A percentile compares a stretch with the other conserved stretches of the same genome.
These are phyloP conservation scores for Cladophialophora exuberans DNA, from an alignment of 2,329 filamentous ascomycete genomes.

Conservation along the genomic window DNA sequence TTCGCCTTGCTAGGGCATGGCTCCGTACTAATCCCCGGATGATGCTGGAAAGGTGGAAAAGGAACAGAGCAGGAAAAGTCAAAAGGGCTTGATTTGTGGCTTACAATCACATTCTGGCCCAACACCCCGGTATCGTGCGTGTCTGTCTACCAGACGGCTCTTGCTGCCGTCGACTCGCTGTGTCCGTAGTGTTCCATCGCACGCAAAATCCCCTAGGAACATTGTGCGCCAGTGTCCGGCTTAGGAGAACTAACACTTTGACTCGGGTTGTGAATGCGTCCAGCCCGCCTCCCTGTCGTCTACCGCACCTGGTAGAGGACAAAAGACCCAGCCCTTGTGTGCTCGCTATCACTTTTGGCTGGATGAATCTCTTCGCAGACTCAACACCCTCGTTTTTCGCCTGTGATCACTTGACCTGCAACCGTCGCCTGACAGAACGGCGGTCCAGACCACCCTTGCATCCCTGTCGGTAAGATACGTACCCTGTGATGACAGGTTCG, in stretches of 20 bases:
- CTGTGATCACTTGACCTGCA: background rate
- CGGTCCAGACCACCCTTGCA: background rate
- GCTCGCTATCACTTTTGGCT: background rate
- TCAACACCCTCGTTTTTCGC: background rate
- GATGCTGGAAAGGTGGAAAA: background rate
- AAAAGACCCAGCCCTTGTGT: too few relatives aligned
- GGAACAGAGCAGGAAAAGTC: background rate
- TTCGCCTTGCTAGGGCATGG: too few relatives aligned
- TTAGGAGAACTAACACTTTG: background rate
- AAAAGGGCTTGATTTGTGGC: background rate
- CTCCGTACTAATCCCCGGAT: background rate
- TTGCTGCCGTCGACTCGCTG: slow-evolving; percentile 6
- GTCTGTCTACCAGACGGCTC: slow-evolving; percentile 4
- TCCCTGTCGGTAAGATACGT: background rate
- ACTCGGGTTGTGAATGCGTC: background rate
- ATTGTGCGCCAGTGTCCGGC: background rate
- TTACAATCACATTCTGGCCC: background rate
- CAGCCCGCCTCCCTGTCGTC: background rate
- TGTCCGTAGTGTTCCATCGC: background rate
- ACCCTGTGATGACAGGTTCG: background rate
- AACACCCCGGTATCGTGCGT: background rate
- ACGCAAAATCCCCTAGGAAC: background rate
- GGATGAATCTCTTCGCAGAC: background rate
- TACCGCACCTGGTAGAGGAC: background rate
- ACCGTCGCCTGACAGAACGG: background rate